Conservation (phyloP, 2,329 filamentous ascomycete species). For the Fusarium nematophilum region DNA sequence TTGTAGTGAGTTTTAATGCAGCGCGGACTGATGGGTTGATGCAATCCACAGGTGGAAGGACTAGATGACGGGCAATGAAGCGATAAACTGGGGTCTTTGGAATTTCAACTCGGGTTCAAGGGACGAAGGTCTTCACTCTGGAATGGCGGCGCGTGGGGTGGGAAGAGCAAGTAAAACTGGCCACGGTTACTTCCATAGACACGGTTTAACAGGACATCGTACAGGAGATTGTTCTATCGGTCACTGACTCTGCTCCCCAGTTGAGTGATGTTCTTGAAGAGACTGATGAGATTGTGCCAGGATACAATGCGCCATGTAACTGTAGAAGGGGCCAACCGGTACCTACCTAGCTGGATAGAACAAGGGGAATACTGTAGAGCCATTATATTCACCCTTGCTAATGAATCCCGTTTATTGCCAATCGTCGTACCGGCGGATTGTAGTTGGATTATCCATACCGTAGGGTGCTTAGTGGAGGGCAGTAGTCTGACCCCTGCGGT, state of each 20-base stretch:
- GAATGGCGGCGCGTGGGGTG: background rate
- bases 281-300: too few relatives aligned
- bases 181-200: constrained; percentile 13
- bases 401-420: too few relatives aligned
- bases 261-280: too few relatives aligned
- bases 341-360: background rate
- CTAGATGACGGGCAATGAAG: constrained; percentile 19
- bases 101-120: background rate
- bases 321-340: background rate
- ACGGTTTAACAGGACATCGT: background rate
- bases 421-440: background rate
- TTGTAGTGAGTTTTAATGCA: constrained; percentile 17
- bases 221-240: constrained; percentile 19
- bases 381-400: too few relatives aligned
- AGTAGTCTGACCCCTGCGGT: constrained; percentile 19
- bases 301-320: too few relatives aligned
- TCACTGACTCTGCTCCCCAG: constrained; percentile 1
- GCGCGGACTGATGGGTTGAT: background rate
- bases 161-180: background rate
- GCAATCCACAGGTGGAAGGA: background rate
- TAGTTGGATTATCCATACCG: too few relatives aligned
- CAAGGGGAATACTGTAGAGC: too few relatives aligned
- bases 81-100: constrained; percentile 6
- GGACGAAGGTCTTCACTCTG: background rate
- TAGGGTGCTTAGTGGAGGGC: too few relatives aligned